Percentiles rank a stretch among this genome's conserved stretches.
Conservation (phyloP, 805 yeast genomes). For the Suhomyces sp. region DNA sequence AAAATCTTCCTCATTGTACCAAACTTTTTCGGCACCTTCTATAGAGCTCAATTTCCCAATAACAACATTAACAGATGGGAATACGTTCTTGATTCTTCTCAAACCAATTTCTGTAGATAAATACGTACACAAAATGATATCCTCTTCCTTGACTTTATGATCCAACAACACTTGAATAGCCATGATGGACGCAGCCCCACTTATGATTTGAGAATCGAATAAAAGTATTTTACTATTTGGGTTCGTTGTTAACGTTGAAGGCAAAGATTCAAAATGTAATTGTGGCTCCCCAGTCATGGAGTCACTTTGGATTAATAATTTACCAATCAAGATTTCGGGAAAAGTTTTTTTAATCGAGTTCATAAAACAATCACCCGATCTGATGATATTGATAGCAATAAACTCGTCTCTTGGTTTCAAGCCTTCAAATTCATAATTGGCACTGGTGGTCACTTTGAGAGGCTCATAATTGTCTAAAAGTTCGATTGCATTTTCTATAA, state of each 20-base stretch:
- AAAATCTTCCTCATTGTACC: conserved; percentile 39
- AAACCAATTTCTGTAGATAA: conserved; percentile 79
- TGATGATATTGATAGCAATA: conserved; percentile 73
- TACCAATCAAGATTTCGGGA: conserved; percentile 79
- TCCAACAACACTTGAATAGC: conserved; percentile 85
- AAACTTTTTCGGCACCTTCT: conserved; percentile 19
- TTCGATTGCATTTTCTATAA: conserved; percentile 70
- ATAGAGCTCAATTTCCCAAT: conserved; percentile 62
- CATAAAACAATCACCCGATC: conserved; percentile 94
- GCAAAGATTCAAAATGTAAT: conserved; percentile 77
- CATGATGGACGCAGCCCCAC: conserved; percentile 95
- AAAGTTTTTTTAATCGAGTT: conserved; percentile 70
- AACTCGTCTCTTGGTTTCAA: conserved; percentile 51
- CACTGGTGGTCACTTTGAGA: conserved; percentile 28
- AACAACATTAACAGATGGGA: conserved; percentile 65
- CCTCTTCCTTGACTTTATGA: conserved; percentile 61
- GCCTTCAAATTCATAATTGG: conserved; percentile 24
- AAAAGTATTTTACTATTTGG: conserved; percentile 52
- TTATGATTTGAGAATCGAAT: conserved; percentile 83
- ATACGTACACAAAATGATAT: conserved; percentile 69
- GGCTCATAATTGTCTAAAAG: conserved; percentile 41
- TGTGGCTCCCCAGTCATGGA: conserved; percentile 91
- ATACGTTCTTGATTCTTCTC: conserved; percentile 70
- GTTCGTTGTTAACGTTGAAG: conserved; percentile 33
- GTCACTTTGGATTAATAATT: conserved; percentile 84